phyloP scores from a whole-genome alignment of 169 alveolate genomes.

The Pseudocohnilembus persalinus region DNA sequence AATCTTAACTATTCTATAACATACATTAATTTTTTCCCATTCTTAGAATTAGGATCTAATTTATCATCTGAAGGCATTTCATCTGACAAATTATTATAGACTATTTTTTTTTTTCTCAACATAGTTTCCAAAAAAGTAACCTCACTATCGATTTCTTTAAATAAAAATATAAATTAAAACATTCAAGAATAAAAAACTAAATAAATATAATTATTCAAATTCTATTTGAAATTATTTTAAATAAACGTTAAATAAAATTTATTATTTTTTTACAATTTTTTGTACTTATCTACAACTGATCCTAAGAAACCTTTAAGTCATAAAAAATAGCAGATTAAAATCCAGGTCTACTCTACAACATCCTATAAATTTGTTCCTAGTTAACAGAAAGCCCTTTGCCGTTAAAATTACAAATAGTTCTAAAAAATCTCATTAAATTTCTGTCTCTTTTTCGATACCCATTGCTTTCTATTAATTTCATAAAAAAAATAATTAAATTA shows the following conservation, averaged over 20 bases:
- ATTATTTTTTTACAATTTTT: neutral
- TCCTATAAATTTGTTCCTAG: conserved; percentile 25
- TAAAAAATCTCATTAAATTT: conserved; percentile 22
- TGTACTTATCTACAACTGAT: neutral
- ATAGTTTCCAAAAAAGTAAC: too few relatives aligned
- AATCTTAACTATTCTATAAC: conserved; percentile 27
- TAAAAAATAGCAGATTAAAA: conserved; percentile 4
- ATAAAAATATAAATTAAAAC: too few relatives aligned
- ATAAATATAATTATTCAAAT: too few relatives aligned
- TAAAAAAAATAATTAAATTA: too few relatives aligned
- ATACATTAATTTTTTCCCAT: conserved; percentile 8
- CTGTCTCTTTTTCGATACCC: neutral
- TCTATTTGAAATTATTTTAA: too few relatives aligned
- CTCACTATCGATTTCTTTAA: too few relatives aligned
- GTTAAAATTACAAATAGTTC: conserved; percentile 39
- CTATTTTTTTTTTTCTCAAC: too few relatives aligned
- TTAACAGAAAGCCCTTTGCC: conserved; percentile 44
- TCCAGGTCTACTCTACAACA: neutral
- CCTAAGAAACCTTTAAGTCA: neutral
- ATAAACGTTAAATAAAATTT: too few relatives aligned
- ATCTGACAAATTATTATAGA: neutral
- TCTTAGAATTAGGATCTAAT: conserved; percentile 1
- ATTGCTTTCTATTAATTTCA: neutral
- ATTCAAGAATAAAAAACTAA: too few relatives aligned
- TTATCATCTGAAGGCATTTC: neutral